Evolutionary conservation across 2,329 filamentous ascomycete species (phyloP).

Genomic region (Rhinocladiella similis): DNA sequence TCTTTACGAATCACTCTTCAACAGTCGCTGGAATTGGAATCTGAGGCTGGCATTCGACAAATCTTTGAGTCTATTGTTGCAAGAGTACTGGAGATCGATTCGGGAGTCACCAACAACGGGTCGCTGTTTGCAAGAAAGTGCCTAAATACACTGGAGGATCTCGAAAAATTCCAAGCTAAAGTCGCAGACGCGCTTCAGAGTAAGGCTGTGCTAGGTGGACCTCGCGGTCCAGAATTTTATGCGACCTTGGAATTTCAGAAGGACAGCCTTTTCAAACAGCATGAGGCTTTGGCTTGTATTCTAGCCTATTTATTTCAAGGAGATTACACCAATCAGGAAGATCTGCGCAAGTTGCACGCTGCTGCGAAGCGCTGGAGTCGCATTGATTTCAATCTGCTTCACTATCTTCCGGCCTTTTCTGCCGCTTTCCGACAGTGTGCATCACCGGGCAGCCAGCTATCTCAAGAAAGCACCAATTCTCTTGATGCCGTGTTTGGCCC

Average conservation of each 20-base stretch:
- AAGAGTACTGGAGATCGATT: constrained; percentile 59
- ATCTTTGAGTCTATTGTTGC: constrained; percentile 54
- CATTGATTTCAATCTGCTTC: constrained; percentile 73
- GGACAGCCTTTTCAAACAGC: constrained; percentile 79
- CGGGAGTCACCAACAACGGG: constrained; percentile 48
- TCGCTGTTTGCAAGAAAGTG: constrained; percentile 72
- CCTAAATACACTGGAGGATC: constrained; percentile 71
- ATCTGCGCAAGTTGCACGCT: constrained; percentile 72
- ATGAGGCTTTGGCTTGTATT: constrained; percentile 83
- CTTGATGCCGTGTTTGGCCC: constrained; percentile 52
- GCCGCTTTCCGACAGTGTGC: constrained; percentile 76
- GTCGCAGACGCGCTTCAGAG: constrained; percentile 76
- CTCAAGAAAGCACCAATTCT: constrained; percentile 39
- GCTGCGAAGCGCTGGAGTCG: constrained; percentile 64
- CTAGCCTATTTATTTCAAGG: constrained; percentile 76
- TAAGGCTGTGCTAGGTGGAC: constrained; percentile 70
- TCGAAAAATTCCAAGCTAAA: constrained; percentile 74
- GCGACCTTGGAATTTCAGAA: constrained; percentile 81
- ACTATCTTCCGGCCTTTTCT: constrained; percentile 78
- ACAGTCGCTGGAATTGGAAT: constrained; percentile 63
- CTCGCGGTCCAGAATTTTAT: constrained; percentile 62
- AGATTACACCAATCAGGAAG: constrained; percentile 66
- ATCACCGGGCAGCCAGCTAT: constrained; percentile 44
- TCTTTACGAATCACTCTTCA: constrained; percentile 78
- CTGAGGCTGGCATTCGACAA: constrained; percentile 46